Conservation (phyloP, 371 early-diverging fungal species). For the Mortierella sp. region DNA sequence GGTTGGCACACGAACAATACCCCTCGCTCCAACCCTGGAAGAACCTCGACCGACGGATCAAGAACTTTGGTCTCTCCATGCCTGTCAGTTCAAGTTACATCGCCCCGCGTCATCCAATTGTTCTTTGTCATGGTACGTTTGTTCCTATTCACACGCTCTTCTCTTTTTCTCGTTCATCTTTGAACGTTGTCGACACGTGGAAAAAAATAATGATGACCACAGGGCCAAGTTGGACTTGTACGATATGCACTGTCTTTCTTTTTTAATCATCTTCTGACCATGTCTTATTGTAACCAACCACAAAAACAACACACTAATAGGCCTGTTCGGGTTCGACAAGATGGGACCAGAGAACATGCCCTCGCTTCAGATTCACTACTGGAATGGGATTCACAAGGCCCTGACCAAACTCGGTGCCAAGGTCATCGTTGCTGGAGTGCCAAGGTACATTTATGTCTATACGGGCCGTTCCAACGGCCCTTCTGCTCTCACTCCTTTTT, state of each 20-base stretch:
- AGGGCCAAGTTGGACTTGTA: neutral
- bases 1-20: conserved; percentile 33
- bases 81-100: conserved; percentile 76
- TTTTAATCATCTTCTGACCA: neutral
- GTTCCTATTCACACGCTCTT: neutral
- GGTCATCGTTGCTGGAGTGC: conserved; percentile 87
- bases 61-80: conserved; percentile 46
- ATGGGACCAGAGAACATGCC: conserved; percentile 85
- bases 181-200: conserved; percentile 3
- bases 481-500: neutral
- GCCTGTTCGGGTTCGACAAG: conserved; percentile 91
- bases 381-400: conserved; percentile 89
- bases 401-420: conserved; percentile 86
- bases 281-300: neutral
- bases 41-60: conserved; percentile 40
- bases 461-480: neutral
- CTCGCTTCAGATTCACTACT: conserved; percentile 88
- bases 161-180: neutral
- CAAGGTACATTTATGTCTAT: conserved; percentile 52
- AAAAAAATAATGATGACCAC: neutral
- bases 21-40: conserved; percentile 56
- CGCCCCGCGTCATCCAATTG: conserved; percentile 86
- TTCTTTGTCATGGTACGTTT: conserved; percentile 86
- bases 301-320: conserved; percentile 31
- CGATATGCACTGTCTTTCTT: conserved; percentile 7